Conservation (phyloP, 164 flowering plant genomes). For the Piper betle region DNA sequence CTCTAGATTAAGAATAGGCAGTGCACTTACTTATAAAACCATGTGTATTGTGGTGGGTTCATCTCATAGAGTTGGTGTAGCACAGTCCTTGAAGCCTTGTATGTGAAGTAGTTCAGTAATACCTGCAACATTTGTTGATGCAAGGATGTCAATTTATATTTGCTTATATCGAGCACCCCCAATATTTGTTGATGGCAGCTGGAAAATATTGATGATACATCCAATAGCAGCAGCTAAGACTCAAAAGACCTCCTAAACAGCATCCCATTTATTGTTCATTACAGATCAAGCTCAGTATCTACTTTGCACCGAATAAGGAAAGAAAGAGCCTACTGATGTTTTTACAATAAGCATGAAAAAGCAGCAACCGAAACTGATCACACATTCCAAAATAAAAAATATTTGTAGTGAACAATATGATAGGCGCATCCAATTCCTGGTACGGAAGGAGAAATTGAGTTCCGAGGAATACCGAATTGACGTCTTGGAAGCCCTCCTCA, state of each 20-base stretch:
- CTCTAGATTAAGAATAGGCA: neutral
- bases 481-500: constrained; percentile 86
- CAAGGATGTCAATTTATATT: no score
- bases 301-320: no score
- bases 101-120: constrained; percentile 71
- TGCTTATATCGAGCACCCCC: no score
- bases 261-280: no score
- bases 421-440: neutral
- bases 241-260: no score
- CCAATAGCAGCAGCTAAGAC: no score
- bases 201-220: no score
- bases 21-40: constrained; percentile 83
- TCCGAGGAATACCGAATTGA: constrained; percentile 34
- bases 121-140: no score
- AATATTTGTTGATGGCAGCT: no score
- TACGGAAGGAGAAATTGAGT: neutral
- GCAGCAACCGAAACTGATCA: neutral
- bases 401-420: neutral
- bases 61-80: constrained; percentile 86
- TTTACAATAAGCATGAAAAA: constrained; percentile 9
- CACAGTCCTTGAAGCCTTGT: constrained; percentile 93
- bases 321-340: no score
- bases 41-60: constrained; percentile 81
- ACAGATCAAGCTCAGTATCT: no score
- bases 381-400: neutral